Evolutionary conservation across 345 rosid genomes (phyloP).

Genomic region (Eucalyptus viminalis): DNA sequence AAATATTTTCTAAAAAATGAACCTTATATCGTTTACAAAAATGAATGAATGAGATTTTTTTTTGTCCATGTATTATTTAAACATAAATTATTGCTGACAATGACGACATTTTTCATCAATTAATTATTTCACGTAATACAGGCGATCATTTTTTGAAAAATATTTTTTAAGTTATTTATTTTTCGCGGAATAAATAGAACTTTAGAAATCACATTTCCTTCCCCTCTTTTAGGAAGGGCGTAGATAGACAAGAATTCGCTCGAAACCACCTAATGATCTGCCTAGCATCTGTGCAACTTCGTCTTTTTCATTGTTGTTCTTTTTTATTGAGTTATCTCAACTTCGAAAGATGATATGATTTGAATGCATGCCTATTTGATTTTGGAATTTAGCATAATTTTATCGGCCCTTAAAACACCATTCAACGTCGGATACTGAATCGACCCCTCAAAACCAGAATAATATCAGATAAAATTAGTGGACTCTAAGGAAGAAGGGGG

Average conservation of each 20-base stretch:
- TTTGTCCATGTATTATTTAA: no score
- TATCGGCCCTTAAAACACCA: neutral
- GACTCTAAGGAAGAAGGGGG: neutral
- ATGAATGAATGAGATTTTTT: neutral
- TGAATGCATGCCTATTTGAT: neutral
- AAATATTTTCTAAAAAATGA: neutral
- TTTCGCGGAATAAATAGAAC: neutral
- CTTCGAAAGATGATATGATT: neutral
- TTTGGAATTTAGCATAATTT: neutral
- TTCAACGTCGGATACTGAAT: neutral
- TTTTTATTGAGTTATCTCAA: neutral
- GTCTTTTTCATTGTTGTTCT: neutral
- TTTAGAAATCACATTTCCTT: neutral
- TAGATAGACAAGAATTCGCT: neutral
- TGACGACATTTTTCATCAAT: rapidly evolving
- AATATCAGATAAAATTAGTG: neutral
- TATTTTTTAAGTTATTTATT: neutral
- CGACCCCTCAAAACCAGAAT: neutral
- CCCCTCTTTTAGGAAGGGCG: neutral
- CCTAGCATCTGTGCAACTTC: neutral
- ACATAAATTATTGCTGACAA: neutral
- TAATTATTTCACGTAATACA: no score
- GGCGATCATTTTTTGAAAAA: neutral
- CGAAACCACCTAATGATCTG: neutral
- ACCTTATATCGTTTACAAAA: neutral